Base-by-base conservation (phyloP, 2,329 filamentous ascomycete genomes). In the Fonsecaea erecta region DNA sequence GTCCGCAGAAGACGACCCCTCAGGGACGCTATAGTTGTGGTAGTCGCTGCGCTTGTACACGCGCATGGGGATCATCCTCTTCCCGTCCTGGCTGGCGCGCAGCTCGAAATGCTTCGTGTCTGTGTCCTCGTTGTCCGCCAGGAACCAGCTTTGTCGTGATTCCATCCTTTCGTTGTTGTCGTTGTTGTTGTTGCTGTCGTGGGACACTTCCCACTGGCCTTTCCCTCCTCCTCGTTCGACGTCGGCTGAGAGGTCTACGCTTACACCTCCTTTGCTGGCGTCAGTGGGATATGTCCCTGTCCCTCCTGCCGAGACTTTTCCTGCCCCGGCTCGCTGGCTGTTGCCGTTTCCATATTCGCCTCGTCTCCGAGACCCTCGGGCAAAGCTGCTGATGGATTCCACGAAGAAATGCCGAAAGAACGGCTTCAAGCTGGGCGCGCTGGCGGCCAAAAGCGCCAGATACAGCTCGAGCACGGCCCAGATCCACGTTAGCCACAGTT, bases 101-200 rank as follows among this genome's bases (percentile, higher is more conserved):
- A 97, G 73, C 90, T 97, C 43, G 90, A 89, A 54, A 96, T 87
- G 0, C 93, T 93, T 71, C 96, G 86, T 28, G 92, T 84, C 68
- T 88, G 65, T 88, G 85, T 64, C 81, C 78, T 0, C 90, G 6
- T 63, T 60, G 14, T 65, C 67, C 16, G 54, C 40, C 55, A 67
- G 16, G 48, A 67, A 69, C 24, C 61, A 60, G 28, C 57, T 60
- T 46, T 60, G 57, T 46, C 43, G 55, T n/a, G 35, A 63, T 18
- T 34, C 64, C 18, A n/a, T 37, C 14, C 55, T 60, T 43, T 43
- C 53, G 52, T 46, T 53, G n/a, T n/a, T n/a, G n/a, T n/a, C n/a
- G n/a, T n/a, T n/a, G n/a, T n/a, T n/a, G n/a, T n/a, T n/a, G n/a
- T n/a, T n/a, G n/a, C n/a, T n/a, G n/a, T n/a, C n/a, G n/a, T n/a